Evolutionary conservation across 352 stramenopile genomes (phyloP).

Genomic region (Globisporangium paroecandrum): DNA sequence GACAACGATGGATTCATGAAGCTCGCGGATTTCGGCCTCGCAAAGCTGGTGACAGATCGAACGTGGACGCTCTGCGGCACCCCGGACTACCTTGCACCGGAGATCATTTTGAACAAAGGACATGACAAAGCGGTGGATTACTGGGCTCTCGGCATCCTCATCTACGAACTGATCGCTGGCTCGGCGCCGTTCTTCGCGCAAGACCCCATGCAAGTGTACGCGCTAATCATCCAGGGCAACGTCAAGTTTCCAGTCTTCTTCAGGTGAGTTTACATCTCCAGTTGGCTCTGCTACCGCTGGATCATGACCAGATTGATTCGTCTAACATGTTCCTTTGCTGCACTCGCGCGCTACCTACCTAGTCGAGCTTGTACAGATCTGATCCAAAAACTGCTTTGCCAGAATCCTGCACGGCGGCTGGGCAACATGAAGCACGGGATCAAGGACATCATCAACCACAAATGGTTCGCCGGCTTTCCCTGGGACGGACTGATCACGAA

Average conservation of each 20-base stretch:
- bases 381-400: slow-evolving; percentile 86
- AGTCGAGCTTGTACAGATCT: slow-evolving; percentile 74
- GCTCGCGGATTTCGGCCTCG: slow-evolving; percentile 89
- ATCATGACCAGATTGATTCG: neutral
- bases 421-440: slow-evolving; percentile 85
- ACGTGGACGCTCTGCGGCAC: slow-evolving; percentile 92
- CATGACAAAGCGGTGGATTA: slow-evolving; percentile 91
- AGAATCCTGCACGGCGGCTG: slow-evolving; percentile 67
- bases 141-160: slow-evolving; percentile 88
- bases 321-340: neutral
- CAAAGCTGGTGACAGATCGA: slow-evolving; percentile 82
- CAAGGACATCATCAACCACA: slow-evolving; percentile 83
- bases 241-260: slow-evolving; percentile 85
- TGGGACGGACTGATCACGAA: slow-evolving; percentile 64
- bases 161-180: slow-evolving; percentile 88
- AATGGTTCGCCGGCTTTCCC: slow-evolving; percentile 71
- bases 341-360: neutral
- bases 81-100: slow-evolving; percentile 90
- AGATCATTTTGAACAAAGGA: slow-evolving; percentile 91
- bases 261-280: slow-evolving; percentile 32
- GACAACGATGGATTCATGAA: slow-evolving; percentile 88
- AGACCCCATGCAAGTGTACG: slow-evolving; percentile 91
- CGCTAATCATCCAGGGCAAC: slow-evolving; percentile 85
- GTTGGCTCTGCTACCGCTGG: neutral
- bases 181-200: slow-evolving; percentile 87